phyloP scores from a whole-genome alignment of 352 stramenopile species.

The Blastocystis sp. region DNA sequence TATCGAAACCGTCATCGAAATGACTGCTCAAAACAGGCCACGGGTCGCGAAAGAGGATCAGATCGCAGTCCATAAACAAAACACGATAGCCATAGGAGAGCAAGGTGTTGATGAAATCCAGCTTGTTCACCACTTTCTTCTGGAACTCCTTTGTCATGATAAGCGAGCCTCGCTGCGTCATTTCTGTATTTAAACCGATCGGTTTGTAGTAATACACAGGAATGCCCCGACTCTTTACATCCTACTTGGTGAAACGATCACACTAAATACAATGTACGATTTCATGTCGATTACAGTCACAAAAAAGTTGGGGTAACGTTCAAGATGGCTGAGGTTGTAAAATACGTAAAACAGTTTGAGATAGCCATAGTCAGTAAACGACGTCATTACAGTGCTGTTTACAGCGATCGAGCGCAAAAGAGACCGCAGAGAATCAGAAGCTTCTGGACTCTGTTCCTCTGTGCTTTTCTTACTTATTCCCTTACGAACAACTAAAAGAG shows the following conservation, averaged over 20 bases:
- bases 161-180: not conserved
- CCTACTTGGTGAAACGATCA: not conserved
- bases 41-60: conserved; percentile 24
- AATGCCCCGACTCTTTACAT: not conserved
- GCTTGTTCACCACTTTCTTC: conserved; percentile 31
- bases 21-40: not conserved
- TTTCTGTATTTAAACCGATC: not conserved
- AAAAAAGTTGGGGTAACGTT: conserved; percentile 51
- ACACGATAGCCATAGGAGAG: not conserved
- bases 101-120: not conserved
- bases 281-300: not conserved
- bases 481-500: too few species aligned
- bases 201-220: not conserved
- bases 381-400: conserved; percentile 20
- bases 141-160: conserved; percentile 17
- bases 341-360: not conserved
- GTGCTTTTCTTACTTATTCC: too few species aligned
- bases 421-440: not conserved
- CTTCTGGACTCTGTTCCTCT: not conserved
- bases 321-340: conserved; percentile 30
- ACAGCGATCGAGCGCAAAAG: not conserved
- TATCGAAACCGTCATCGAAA: not conserved
- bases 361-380: conserved; percentile 38
- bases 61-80: conserved; percentile 50
- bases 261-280: not conserved